Percentiles rank a stretch among this genome's conserved stretches.
phyloP scores from a whole-genome alignment of 2,329 filamentous ascomycete genomes.

The Penicillium sp. region DNA sequence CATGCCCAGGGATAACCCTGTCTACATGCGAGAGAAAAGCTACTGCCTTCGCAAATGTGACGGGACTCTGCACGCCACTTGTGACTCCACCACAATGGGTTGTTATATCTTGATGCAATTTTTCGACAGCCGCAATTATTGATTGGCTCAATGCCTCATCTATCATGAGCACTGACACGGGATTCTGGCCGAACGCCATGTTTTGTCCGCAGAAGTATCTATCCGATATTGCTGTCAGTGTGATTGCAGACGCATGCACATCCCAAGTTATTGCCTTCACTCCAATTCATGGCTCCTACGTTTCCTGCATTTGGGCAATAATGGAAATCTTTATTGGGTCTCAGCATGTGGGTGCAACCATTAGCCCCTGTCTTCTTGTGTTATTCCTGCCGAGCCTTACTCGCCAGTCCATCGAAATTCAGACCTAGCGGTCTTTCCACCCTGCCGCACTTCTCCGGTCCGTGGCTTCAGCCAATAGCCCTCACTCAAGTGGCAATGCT shows the following conservation, averaged over 20 bases:
- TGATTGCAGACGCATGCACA: slow-evolving; percentile 19
- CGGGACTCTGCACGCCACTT: slow-evolving; percentile 12
- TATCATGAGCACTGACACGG: slow-evolving; percentile 15
- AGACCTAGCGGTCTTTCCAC: slow-evolving; percentile 15
- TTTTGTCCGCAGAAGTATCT: slow-evolving; percentile 5
- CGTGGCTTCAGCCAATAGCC: slow-evolving; percentile 22
- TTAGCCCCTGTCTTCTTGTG: slow-evolving; percentile 11
- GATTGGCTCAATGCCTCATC: slow-evolving; percentile 16
- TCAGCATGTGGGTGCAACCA: slow-evolving; percentile 19
- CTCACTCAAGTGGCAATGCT: slow-evolving; percentile 25
- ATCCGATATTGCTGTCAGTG: slow-evolving; percentile 16
- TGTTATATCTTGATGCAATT: slow-evolving; percentile 7
- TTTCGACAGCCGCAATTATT: slow-evolving; percentile 7
- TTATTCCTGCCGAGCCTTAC: slow-evolving; percentile 11
- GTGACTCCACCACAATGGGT: slow-evolving; percentile 14
- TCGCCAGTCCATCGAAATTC: slow-evolving; percentile 17
- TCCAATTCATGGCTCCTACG: slow-evolving; percentile 6
- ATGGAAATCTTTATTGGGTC: slow-evolving; percentile 14
- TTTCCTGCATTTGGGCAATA: slow-evolving; percentile 12
- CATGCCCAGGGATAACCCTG: slow-evolving; percentile 21
- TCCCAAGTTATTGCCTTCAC: slow-evolving; percentile 8
- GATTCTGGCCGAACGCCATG: slow-evolving; percentile 10
- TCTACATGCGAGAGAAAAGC: slow-evolving; percentile 15
- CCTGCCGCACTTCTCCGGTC: slow-evolving; percentile 26
- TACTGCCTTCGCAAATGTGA: slow-evolving; percentile 20